These are phyloP conservation scores for Bondarzewia mesenterica DNA, from an alignment of 1,284 basidiomycete species.

Conservation along the genomic window DNA sequence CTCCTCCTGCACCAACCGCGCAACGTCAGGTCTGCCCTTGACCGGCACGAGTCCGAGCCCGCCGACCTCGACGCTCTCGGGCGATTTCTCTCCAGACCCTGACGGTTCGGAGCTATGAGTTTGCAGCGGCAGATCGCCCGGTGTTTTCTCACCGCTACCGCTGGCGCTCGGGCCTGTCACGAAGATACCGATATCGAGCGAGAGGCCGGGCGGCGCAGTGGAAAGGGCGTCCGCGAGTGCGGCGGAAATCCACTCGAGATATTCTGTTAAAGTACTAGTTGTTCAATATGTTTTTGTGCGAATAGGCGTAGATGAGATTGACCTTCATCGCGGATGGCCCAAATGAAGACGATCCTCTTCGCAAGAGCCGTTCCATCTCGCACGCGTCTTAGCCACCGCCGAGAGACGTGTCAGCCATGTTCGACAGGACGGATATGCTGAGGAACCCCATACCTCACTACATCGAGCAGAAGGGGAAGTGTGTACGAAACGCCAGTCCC, in stretches of 20 bases:
- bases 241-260: conserved; percentile 34
- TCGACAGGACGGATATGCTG: background rate
- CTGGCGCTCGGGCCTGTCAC: conserved; percentile 21
- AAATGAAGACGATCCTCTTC: conserved; percentile 32
- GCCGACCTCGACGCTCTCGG: conserved; percentile 3
- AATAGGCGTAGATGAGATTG: too few species aligned
- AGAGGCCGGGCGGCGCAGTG: conserved; percentile 21
- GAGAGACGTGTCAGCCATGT: background rate
- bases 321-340: conserved; percentile 36
- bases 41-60: conserved; percentile 3
- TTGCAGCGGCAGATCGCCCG: background rate
- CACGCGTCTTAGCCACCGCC: conserved; percentile 16
- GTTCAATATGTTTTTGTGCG: background rate
- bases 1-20: conserved; percentile 17
- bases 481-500: conserved; percentile 45
- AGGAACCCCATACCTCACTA: conserved; percentile 31
- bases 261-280: conserved; percentile 17
- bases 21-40: conserved; percentile 22
- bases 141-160: background rate
- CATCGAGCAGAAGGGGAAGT: conserved; percentile 35
- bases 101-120: background rate
- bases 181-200: conserved; percentile 28
- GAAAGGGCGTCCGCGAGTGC: conserved; percentile 24
- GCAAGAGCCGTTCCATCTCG: conserved; percentile 21
- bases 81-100: conserved; percentile 7